Base-by-base conservation (phyloP, 176 grass and related monocot species). In the Bolboschoenus planiculmis region DNA sequence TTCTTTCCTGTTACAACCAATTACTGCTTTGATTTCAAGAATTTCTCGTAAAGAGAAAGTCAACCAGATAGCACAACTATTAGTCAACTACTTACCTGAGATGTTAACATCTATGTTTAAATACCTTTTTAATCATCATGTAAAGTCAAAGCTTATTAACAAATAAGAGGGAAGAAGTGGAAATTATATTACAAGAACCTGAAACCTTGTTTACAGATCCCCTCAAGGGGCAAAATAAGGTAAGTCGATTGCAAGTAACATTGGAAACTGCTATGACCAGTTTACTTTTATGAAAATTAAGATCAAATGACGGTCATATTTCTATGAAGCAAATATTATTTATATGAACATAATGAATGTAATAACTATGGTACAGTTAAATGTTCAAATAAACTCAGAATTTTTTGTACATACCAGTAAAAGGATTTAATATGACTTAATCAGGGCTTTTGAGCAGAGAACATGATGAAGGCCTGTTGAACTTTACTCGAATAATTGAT, bases 401-500 rank as follows among this genome's bases (percentile, higher is more conserved):
- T 33, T 6, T 74, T 29, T 50, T 18, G 43, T 30, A 18, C 13
- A 50, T 75, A 75, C 43, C 24, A 30, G 29, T 59, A 24, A 80
- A 80, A 80, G 10, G 33, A 11, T 81, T 81, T 61, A 26, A 8
- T 40, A 40, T 57, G 57, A 20, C 57, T 59, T 55, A 10, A 15
- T 56, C 85, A 94, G 1, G 95, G 89, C 75, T 98, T 98, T 66
- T 94, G 90, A 42, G 92, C 90, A 8, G 95, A 98, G 76, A 98
- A 98, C 92, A 98, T 98, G 81, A 98, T 98, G 74, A 98, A 98
- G 8, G 95, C 67, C 79, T 85, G 85, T 80, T 88, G 85, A 46
- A 98, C 90, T 46, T 92, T 94, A 53, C 88, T 91, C 60, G 78
- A 87, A 47, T 94, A 98, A 62, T 98, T 94, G 34, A 94, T 81